Evolutionary conservation across 2,329 filamentous ascomycete genomes (phyloP).

Genomic region (Immersiporthe knoxdaviesiana): DNA sequence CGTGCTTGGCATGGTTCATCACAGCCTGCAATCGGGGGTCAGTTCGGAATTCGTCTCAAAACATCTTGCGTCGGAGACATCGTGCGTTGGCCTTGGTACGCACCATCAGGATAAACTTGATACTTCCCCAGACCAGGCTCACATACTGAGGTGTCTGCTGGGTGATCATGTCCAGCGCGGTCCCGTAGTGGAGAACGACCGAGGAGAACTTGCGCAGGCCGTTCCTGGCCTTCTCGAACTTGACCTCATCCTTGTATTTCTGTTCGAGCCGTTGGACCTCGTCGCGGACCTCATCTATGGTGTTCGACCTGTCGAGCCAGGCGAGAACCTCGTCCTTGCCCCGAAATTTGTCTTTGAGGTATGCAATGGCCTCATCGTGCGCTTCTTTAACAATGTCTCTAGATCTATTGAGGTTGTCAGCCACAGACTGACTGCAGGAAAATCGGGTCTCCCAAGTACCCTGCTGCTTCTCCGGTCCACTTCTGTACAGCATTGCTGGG

Average conservation of each 20-base stretch:
- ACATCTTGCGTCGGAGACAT: background rate
- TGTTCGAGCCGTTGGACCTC: background rate
- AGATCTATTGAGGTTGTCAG: background rate
- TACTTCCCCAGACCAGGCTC: conserved; percentile 9
- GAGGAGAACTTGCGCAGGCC: background rate
- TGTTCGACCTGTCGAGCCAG: background rate
- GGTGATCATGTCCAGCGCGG: background rate
- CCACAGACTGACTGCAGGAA: background rate
- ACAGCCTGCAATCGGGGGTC: background rate
- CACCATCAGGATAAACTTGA: conserved; percentile 8
- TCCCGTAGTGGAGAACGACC: background rate
- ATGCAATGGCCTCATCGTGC: background rate
- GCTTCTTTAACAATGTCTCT: conserved; percentile 6
- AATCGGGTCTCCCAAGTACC: background rate
- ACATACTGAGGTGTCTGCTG: conserved; percentile 8
- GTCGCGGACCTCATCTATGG: background rate
- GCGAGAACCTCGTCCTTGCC: background rate
- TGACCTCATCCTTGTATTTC: conserved; percentile 1
- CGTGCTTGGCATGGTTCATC: conserved; percentile 6
- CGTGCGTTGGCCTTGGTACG: background rate
- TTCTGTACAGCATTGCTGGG: background rate
- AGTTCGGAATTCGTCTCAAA: background rate
- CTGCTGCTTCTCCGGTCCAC: background rate
- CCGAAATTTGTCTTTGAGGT: background rate
- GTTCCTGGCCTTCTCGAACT: background rate